Base-by-base conservation (phyloP, 139 green algal species). In the Chlorella sp. region DNA sequence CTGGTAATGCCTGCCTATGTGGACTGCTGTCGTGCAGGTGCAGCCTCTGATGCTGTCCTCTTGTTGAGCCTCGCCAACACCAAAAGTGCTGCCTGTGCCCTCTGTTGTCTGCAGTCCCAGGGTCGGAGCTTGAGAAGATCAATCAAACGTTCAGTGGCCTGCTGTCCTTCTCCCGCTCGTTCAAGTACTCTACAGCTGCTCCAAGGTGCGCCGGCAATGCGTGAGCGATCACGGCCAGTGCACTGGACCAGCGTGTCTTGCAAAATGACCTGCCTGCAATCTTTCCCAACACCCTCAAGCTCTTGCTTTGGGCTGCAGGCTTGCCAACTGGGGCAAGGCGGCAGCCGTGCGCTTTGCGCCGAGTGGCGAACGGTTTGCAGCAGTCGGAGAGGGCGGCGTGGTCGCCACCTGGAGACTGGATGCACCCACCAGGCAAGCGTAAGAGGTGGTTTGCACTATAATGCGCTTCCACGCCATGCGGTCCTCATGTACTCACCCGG, bases 401-500 rank as follows among this genome's bases (percentile, higher is more conserved):
- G 92, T 96, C 18, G 93, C 93, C 16, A 84, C 91, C 47, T 98
- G 95, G 95, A 87, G 94, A 3, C 81, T 95, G 71, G 93, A 96
- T 44, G 89, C 80, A 3, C 84, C 85, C 56, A 63, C 21, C 41
- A 78, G 70, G 70, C 26, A 38, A 25, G 69, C 34, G n/a, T n/a
- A n/a, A n/a, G n/a, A n/a, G n/a, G n/a, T n/a, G n/a, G n/a, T n/a
- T n/a, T n/a, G n/a, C n/a, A n/a, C n/a, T n/a, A n/a, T n/a, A n/a
- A n/a, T n/a, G n/a, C n/a, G n/a, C n/a, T n/a, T n/a, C n/a, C n/a
- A n/a, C n/a, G n/a, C n/a, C n/a, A n/a, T n/a, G n/a, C n/a, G n/a
- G n/a, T n/a, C n/a, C n/a, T n/a, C n/a, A n/a, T n/a, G n/a, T n/a
- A n/a, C n/a, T n/a, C n/a, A n/a, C n/a, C n/a, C n/a, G n/a, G n/a